Percentiles rank a stretch among this genome's conserved stretches.
phyloP scores from a whole-genome alignment of 2,329 filamentous ascomycete genomes.

The Paraconiothyrium sp. region DNA sequence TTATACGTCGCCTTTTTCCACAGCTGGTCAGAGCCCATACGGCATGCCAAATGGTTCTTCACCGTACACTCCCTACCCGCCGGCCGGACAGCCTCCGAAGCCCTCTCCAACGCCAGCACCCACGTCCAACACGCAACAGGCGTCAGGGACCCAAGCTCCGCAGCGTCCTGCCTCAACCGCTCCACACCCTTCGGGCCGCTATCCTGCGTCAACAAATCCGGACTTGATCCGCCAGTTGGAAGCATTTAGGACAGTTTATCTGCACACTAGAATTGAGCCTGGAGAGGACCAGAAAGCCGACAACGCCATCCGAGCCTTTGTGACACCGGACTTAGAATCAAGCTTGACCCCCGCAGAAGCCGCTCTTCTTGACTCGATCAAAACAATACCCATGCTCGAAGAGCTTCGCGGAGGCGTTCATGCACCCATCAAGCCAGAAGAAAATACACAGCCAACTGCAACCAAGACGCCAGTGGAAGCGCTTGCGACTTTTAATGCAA shows the following conservation, averaged over 20 bases:
- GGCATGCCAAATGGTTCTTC: conserved; percentile 26
- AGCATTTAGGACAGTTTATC: conserved; percentile 44
- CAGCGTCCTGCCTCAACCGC: conserved; percentile 18
- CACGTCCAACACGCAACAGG: conserved; percentile 22
- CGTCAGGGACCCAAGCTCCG: conserved; percentile 15
- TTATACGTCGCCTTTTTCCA: conserved; percentile 43
- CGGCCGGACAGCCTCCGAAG: conserved; percentile 31
- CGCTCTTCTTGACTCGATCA: conserved; percentile 36
- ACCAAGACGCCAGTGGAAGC: conserved; percentile 19
- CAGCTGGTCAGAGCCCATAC: conserved; percentile 42
- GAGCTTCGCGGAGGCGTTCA: conserved; percentile 5
- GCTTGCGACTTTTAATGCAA: conserved; percentile 6
- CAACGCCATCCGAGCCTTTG: conserved; percentile 45
- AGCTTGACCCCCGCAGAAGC: conserved; percentile 38
- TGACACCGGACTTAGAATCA: conserved; percentile 34
- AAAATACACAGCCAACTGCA: neutral
- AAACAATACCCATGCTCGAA: conserved; percentile 27
- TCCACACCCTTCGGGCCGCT: conserved; percentile 40
- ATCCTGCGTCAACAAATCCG: conserved; percentile 38
- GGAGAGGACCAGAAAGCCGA: conserved; percentile 43
- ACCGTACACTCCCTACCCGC: conserved; percentile 41
- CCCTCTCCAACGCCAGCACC: conserved; percentile 23
- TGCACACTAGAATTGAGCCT: conserved; percentile 33
- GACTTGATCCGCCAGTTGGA: conserved; percentile 46
- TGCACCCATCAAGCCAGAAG: conserved; percentile 13